A percentile compares a stretch with the other conserved stretches of the same genome.
phyloP scores from a whole-genome alignment of 257 asterid species.

The Ocimum tenuiflorum region DNA sequence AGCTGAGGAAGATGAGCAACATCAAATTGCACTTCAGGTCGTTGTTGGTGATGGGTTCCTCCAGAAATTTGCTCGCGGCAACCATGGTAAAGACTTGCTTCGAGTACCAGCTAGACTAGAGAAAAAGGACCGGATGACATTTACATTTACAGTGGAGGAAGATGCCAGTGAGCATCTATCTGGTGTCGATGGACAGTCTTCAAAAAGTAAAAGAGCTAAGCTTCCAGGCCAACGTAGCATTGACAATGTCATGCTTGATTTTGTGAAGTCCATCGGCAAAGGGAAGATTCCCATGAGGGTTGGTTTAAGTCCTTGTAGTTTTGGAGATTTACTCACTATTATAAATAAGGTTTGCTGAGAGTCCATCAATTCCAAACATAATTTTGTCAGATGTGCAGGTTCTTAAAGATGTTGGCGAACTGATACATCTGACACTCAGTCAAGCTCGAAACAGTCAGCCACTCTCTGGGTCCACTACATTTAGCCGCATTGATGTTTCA shows the following conservation, averaged over 20 bases:
- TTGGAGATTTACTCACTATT: background rate
- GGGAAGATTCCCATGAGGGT: conserved; percentile 89
- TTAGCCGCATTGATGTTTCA: conserved; percentile 67
- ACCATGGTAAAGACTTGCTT: conserved; percentile 42
- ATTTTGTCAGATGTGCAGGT: conserved; percentile 45
- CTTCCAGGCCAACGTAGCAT: conserved; percentile 48
- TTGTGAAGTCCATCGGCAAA: conserved; percentile 74
- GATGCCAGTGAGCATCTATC: conserved; percentile 38
- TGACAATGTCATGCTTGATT: conserved; percentile 74
- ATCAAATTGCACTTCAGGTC: conserved; percentile 64
- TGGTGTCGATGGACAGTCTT: conserved; percentile 41
- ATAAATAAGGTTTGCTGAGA: background rate
- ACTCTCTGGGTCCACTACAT: conserved; percentile 82
- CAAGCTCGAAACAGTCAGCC: conserved; percentile 82
- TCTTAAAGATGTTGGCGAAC: conserved; percentile 74
- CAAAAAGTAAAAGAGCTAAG: conserved; percentile 52
- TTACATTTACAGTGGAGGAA: conserved; percentile 77
- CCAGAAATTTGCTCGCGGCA: conserved; percentile 36
- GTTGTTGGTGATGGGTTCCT: conserved; percentile 52
- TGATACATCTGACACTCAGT: conserved; percentile 56
- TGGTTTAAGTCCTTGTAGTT: conserved; percentile 11
- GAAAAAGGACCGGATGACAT: conserved; percentile 54
- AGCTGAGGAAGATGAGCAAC: conserved; percentile 48
- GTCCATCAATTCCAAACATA: conserved; percentile 8
- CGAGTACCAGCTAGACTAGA: conserved; percentile 90